Conservation (phyloP, 495 filamentous ascomycete species). For the Parachaetomium inaequale region DNA sequence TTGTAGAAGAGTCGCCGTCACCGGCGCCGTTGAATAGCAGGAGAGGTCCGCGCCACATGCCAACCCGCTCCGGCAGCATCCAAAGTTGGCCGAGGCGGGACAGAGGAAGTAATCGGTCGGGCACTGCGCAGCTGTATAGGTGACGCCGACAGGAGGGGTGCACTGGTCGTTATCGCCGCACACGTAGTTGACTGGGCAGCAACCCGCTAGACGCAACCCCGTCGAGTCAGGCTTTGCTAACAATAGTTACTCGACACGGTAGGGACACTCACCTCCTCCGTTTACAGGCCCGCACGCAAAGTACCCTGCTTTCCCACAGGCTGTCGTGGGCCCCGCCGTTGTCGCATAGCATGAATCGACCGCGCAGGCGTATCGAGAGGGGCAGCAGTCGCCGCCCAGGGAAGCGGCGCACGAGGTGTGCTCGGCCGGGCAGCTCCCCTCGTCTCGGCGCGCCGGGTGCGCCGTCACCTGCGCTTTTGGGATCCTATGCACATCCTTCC, state of each 20-base stretch:
- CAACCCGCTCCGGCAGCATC: conserved; percentile 42
- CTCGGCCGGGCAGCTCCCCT: conserved; percentile 27
- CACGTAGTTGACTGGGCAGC: conserved; percentile 37
- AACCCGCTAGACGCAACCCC: conserved; percentile 25
- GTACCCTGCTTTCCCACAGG: conserved; percentile 32
- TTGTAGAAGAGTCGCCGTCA: conserved; percentile 32
- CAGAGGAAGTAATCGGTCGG: conserved; percentile 37
- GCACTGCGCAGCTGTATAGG: conserved; percentile 29
- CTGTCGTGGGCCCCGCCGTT: conserved; percentile 38
- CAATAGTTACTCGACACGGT: no score
- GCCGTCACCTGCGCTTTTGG: conserved; percentile 38
- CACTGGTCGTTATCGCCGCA: conserved; percentile 32
- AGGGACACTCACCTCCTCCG: conserved; percentile 24
- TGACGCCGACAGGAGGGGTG: conserved; percentile 29
- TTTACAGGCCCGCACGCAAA: conserved; percentile 31
- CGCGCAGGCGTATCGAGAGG: conserved; percentile 41
- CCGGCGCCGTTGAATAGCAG: conserved; percentile 38
- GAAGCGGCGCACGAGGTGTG: conserved; percentile 37
- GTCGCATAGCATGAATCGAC: conserved; percentile 44
- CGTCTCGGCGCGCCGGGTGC: conserved; percentile 22
- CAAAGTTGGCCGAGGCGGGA: conserved; percentile 36
- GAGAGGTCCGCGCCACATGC: conserved; percentile 32
- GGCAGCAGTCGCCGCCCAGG: conserved; percentile 43
- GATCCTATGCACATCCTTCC: conserved; percentile 31
- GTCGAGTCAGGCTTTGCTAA: background rate